Percentiles rank a stretch among this genome's conserved stretches.
Evolutionary conservation across 768 basidiomycete genomes (phyloP).

Genomic region (Agrocybe praecox): DNA sequence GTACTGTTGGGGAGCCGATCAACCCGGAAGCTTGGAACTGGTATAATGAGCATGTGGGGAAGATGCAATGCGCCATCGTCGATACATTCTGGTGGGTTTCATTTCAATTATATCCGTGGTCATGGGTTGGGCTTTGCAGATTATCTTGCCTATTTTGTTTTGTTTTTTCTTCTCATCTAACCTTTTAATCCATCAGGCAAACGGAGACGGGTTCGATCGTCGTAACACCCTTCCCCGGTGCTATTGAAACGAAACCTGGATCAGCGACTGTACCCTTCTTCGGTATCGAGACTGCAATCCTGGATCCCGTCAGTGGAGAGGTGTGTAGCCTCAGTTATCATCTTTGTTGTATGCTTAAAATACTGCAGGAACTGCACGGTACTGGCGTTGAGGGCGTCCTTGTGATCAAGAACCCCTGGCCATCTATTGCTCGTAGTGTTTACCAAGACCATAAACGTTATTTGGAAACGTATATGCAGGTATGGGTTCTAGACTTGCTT

Average conservation of each 20-base stretch:
- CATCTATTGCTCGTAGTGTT: constrained; percentile 91
- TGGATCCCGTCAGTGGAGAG: constrained; percentile 83
- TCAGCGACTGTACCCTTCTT: constrained; percentile 98
- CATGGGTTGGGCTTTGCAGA: constrained; percentile 6
- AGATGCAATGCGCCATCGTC: constrained; percentile 86
- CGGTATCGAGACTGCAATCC: constrained; percentile 85
- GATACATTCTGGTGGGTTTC: constrained; percentile 80
- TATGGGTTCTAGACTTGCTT: constrained; percentile 9
- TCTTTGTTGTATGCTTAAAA: background rate
- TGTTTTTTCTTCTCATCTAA: background rate
- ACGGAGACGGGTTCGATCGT: constrained; percentile 98
- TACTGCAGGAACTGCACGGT: constrained; percentile 64
- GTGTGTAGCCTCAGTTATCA: constrained; percentile 26
- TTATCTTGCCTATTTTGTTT: background rate
- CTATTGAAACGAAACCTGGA: constrained; percentile 94
- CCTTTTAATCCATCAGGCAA: constrained; percentile 56
- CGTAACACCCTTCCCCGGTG: constrained; percentile 94
- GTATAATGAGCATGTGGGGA: constrained; percentile 96
- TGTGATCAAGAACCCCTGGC: constrained; percentile 87
- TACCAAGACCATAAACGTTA: constrained; percentile 89
- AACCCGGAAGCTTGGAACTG: constrained; percentile 99
- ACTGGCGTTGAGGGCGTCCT: constrained; percentile 91
- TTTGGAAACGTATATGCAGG: constrained; percentile 53
- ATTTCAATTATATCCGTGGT: constrained; percentile 5
- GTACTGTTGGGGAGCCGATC: constrained; percentile 96